These are phyloP conservation scores for Microascus cirrosus DNA, from an alignment of 2,329 filamentous ascomycete species.

Conservation along the genomic window DNA sequence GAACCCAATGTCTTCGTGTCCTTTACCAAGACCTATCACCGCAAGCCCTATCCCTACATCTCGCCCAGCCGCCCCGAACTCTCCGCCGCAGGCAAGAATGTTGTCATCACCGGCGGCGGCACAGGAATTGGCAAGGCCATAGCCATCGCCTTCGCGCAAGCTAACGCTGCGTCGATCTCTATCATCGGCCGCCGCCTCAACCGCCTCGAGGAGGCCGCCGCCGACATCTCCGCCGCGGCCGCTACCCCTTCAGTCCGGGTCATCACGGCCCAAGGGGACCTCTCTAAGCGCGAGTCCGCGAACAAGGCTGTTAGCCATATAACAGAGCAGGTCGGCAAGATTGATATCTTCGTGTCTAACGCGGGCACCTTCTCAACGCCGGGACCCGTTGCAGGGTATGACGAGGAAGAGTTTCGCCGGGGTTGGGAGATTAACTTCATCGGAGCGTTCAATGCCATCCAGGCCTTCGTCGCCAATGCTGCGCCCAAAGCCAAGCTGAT, in stretches of 20 bases:
- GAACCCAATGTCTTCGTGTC: not conserved
- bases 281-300: slow-evolving; percentile 16
- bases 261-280: slow-evolving; percentile 17
- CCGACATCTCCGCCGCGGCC: slow-evolving; percentile 29
- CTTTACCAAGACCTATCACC: slow-evolving; percentile 13
- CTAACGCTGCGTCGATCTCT: slow-evolving; percentile 23
- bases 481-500: slow-evolving; percentile 10
- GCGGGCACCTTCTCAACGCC: slow-evolving; percentile 13
- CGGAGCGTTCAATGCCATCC: slow-evolving; percentile 12
- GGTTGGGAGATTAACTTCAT: slow-evolving; percentile 14
- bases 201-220: slow-evolving; percentile 17
- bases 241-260: slow-evolving; percentile 34
- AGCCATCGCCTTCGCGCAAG: slow-evolving; percentile 40
- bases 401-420: slow-evolving; percentile 8
- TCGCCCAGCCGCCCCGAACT: slow-evolving; percentile 20
- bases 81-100: slow-evolving; percentile 29
- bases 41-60: slow-evolving; percentile 17
- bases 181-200: slow-evolving; percentile 26
- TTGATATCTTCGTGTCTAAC: slow-evolving; percentile 24
- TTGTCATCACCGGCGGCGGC: slow-evolving; percentile 54
- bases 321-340: slow-evolving; percentile 14
- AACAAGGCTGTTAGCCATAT: slow-evolving; percentile 9
- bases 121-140: slow-evolving; percentile 53
- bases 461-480: slow-evolving; percentile 11
- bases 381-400: not conserved